Percentiles rank a stretch among this genome's conserved stretches.
Conservation (phyloP, 805 yeast species). For the Isabelozyma pseudorhagii region DNA sequence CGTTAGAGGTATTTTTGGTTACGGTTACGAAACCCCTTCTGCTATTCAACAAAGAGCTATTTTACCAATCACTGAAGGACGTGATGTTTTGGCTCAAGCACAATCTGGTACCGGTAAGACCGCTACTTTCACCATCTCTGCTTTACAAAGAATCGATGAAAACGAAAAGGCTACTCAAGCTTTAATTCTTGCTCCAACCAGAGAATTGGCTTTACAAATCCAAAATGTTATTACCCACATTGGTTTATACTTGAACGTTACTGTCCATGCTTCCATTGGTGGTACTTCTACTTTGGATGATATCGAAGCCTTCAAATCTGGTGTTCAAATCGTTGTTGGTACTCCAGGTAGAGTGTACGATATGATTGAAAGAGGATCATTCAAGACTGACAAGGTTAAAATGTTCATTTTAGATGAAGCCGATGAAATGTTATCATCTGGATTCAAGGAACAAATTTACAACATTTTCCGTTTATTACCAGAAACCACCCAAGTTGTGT, state of each 20-base stretch:
- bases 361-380: conserved; percentile 87
- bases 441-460: conserved; percentile 94
- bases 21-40: conserved; percentile 79
- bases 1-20: conserved; percentile 75
- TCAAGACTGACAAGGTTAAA: conserved; percentile 79
- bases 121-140: conserved; percentile 79
- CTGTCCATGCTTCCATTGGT: conserved; percentile 96
- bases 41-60: conserved; percentile 83
- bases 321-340: conserved; percentile 93
- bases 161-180: conserved; percentile 80
- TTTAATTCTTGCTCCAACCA: conserved; percentile 91
- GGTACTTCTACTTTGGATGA: conserved; percentile 91
- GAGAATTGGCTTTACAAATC: conserved; percentile 96
- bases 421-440: conserved; percentile 91
- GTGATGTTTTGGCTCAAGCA: conserved; percentile 77
- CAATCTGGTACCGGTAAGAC: conserved; percentile 91
- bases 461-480: conserved; percentile 90
- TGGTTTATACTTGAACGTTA: conserved; percentile 86
- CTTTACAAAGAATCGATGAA: conserved; percentile 72
- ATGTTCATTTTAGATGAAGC: conserved; percentile 98
- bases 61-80: conserved; percentile 70
- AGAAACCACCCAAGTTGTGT: conserved; percentile 86
- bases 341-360: conserved; percentile 98
- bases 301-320: conserved; percentile 75
- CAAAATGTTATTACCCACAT: conserved; percentile 88